Base-by-base conservation (phyloP, 768 basidiomycete genomes). In the Leccinum disarticulatum region DNA sequence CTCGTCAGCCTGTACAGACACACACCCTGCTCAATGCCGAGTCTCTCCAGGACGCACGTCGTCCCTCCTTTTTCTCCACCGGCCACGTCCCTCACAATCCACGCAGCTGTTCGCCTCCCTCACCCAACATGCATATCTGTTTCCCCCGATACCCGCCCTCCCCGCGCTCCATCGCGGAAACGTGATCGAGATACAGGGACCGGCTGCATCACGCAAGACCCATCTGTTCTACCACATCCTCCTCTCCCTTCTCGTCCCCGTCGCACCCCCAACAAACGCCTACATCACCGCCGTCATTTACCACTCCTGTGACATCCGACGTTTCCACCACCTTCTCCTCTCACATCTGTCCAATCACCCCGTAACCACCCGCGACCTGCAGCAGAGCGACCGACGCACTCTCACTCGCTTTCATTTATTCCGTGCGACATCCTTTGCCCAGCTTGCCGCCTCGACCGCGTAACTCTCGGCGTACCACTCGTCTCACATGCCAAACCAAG, bases 101-200 rank as follows among this genome's bases (percentile, higher is more conserved):
- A n/a, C n/a, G n/a, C n/a, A n/a, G n/a, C n/a, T n/a, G n/a, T n/a
- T n/a, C n/a, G n/a, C n/a, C n/a, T n/a, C n/a, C n/a, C n/a, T n/a
- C n/a, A n/a, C n/a, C n/a, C n/a, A n/a, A n/a, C n/a, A n/a, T n/a
- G n/a, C n/a, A n/a, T n/a, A n/a, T n/a, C n/a, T n/a, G n/a, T n/a
- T n/a, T n/a, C n/a, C n/a, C n/a, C n/a, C 54, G 61, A 63, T 65
- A 50, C 57, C 59, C 48, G 60, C 50, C 50, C 57, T 72, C 25
- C 61, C 68, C 28, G 70, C 78, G 28, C 66, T 84, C 35, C 62
- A 71, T 48, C 75, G 78, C 50, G 87, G 87, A 35, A 86, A 91
- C 69, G 79, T 90, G 43, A 74, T 93, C 62, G 87, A 91, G 72
- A 78, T 95, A 19, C 87, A 92, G 72, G 92, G 92, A 2, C 82